Evolutionary conservation across 805 yeast genomes (phyloP), one percentile per base, ranked within the genome.

Genomic region (Candida hungchunana): DNA sequence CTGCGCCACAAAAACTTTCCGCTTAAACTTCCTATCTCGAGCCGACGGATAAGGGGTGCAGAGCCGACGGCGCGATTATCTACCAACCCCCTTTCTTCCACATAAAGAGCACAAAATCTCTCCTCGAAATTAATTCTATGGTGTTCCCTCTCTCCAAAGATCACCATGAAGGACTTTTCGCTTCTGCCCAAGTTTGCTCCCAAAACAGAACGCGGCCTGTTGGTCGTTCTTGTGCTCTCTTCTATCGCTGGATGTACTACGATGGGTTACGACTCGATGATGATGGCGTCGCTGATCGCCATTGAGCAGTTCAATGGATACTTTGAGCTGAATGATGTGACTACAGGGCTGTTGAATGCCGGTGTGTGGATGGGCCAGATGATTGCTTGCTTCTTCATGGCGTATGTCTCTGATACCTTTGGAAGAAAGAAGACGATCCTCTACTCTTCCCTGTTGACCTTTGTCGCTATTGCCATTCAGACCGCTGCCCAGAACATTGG

Each of bases 281-380:
- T 42, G 45, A 42, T 42, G 45, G 12, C 42, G 11, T 26, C 34
- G 7, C 25, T 42, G 26, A 42, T 42, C 18, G 40, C 45, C 9
- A 36, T 42, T 8, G 40, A 34, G 9, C 45, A 42, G 17, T 42
- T 42, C 23, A 30, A 36, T 11, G 44, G 41, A 6, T 40, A 40
- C 29, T 40, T 40, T 24, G 18, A 23, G 17, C 18, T 32, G 5
- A 42, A 18, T 15, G 21, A 34, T 16, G 39, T 19, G n/a, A 35
- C 35, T 1, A 34, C 25, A 7, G 45, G 45, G 12, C 17, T 41
- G 17, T 19, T 37, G 12, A 42, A 42, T 29, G 39, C 42, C 16
- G 44, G 44, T 33, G 32, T 35, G 11, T 42, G 40, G 45, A 31
- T 38, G 5, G 45, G 45, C 18, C 34, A 34, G 23, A 23, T 25